Evolutionary conservation across 768 basidiomycete genomes (phyloP).

Genomic region (Termitomyces bulborhizus): DNA sequence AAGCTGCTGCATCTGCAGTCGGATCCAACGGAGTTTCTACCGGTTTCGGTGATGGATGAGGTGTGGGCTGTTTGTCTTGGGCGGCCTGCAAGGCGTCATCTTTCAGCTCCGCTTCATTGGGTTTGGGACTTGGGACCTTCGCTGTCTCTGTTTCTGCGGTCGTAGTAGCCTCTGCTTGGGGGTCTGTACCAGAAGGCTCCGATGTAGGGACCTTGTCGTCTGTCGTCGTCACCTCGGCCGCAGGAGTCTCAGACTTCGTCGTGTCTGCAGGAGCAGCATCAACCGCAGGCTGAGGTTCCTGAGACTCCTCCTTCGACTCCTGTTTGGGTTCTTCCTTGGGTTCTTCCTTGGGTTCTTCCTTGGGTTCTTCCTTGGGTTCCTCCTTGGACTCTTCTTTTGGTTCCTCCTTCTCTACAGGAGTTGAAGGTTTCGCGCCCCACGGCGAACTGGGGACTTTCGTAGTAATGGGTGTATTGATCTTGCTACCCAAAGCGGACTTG

Average conservation of each 20-base stretch:
- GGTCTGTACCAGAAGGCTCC: not conserved
- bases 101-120: not conserved
- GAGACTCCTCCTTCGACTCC: not conserved
- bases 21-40: not conserved
- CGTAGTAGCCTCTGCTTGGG: not conserved
- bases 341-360: conserved; percentile 1
- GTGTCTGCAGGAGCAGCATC: not conserved
- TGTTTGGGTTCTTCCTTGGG: not conserved
- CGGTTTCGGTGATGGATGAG: not conserved
- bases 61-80: not conserved
- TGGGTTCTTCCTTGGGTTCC: not conserved
- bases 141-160: not conserved
- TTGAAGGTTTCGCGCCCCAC: conserved; percentile 10
- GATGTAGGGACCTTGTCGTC: not conserved
- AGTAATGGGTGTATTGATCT: conserved; percentile 7
- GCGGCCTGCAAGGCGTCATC: not conserved
- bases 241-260: not conserved
- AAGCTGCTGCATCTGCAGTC: not conserved
- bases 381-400: not conserved
- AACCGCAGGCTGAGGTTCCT: not conserved
- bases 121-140: not conserved
- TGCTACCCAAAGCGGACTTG: conserved; percentile 9
- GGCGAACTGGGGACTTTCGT: conserved; percentile 6
- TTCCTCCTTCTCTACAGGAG: conserved; percentile 1
- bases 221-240: not conserved